phyloP scores from a whole-genome alignment of 1,284 basidiomycete genomes.

The Mycena citricolor region DNA sequence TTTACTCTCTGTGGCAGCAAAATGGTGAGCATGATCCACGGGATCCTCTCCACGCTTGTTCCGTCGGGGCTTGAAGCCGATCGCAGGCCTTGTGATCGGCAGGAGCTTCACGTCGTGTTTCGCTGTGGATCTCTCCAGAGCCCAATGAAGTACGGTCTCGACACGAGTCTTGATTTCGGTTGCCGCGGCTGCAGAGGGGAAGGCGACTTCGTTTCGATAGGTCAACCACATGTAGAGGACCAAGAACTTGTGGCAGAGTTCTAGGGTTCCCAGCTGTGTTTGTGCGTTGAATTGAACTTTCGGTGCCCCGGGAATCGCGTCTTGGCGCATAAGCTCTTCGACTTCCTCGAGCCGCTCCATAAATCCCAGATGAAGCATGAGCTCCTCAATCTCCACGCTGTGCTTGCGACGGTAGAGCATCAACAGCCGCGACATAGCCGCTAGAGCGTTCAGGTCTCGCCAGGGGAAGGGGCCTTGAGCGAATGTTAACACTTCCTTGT shows the following conservation, averaged over 20 bases:
- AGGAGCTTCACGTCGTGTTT: neutral
- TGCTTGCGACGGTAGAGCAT: slow-evolving; percentile 34
- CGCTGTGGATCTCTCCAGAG: slow-evolving; percentile 44
- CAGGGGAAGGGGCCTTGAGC: slow-evolving; percentile 47
- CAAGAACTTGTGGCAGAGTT: slow-evolving; percentile 80
- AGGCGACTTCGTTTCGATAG: slow-evolving; percentile 76
- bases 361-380: slow-evolving; percentile 38
- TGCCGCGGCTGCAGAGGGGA: slow-evolving; percentile 58
- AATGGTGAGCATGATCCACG: too few relatives aligned
- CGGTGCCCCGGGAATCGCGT: slow-evolving; percentile 13
- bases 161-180: slow-evolving; percentile 59
- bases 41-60: too few relatives aligned
- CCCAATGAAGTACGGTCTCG: slow-evolving; percentile 72
- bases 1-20: too few relatives aligned
- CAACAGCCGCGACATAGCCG: slow-evolving; percentile 38
- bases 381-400: slow-evolving; percentile 36
- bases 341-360: slow-evolving; percentile 44
- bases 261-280: slow-evolving; percentile 52
- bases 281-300: slow-evolving; percentile 33
- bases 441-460: slow-evolving; percentile 36
- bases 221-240: slow-evolving; percentile 88
- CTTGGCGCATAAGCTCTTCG: slow-evolving; percentile 36
- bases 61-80: slow-evolving; percentile 1
- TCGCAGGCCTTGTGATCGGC: neutral
- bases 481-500: slow-evolving; percentile 54